Conservation (phyloP, 2,329 filamentous ascomycete genomes). For the Cordyceps cicadae region DNA sequence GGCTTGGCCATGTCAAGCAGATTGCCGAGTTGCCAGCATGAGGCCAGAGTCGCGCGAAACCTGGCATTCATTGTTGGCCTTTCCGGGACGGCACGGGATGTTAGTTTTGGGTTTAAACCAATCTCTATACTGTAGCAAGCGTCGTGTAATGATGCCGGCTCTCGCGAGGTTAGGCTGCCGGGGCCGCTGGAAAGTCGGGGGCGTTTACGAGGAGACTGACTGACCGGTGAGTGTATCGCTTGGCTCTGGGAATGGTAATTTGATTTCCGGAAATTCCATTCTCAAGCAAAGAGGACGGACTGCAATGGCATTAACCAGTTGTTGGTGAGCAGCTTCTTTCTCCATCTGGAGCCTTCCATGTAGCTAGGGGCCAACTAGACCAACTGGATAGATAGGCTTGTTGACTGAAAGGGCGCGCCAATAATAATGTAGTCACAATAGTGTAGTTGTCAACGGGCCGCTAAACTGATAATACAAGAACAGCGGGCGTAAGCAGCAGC, state of each 20-base stretch:
- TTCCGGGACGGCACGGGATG: background rate
- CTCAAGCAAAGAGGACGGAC: background rate
- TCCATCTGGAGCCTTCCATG: slow-evolving; percentile 2
- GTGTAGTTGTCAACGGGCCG: background rate
- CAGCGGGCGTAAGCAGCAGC: background rate
- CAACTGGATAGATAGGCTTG: no score
- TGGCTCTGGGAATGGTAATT: no score
- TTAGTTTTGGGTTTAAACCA: background rate
- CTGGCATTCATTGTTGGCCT: background rate
- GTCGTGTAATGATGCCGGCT: no score
- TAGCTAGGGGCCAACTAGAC: background rate
- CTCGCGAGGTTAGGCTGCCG: no score
- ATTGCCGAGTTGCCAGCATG: background rate
- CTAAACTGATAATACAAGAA: background rate
- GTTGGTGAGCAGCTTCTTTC: no score
- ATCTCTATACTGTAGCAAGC: no score
- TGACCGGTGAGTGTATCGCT: no score
- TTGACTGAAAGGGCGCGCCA: slow-evolving; percentile 4
- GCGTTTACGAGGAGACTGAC: no score
- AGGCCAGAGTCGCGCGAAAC: background rate
- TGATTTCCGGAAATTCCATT: background rate
- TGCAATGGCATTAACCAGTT: background rate
- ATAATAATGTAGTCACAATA: no score
- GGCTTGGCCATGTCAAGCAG: background rate
- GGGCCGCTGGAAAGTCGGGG: no score